Base-by-base conservation (phyloP, 2,329 filamentous ascomycete genomes). In the Sarocladiaceae sp. region DNA sequence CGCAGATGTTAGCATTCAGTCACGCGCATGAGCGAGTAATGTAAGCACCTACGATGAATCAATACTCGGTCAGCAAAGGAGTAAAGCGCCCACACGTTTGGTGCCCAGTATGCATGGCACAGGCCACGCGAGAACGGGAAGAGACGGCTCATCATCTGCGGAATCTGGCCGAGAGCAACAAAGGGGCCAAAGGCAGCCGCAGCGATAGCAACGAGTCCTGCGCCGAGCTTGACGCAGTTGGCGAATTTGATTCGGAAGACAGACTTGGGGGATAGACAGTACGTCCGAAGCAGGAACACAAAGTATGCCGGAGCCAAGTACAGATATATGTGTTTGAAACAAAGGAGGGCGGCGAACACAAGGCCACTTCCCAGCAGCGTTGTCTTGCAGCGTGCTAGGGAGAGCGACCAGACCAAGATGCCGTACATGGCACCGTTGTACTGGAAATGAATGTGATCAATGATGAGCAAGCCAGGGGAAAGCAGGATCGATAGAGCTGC, bases 361-460 rank as follows among this genome's bases (percentile, higher is more conserved):
- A 95, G 69, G 0, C 89, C 93, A 54, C 89, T 93, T 35, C 73
- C 70, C 11, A 97, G 74, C 26, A 93, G 70, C 0, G 85, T 85
- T 3, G 83, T 83, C 57, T 78, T 80, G 54, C 83, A 80, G 42
- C 88, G 82, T 6, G 89, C 88, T 47, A 94, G 69, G 2, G 94
- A 85, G 39, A 98, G 74, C 2, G 93, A 97, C 44, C 91, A 73
- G 29, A 97, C 78, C 42, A 98, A 72, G 33, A 97, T 70, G 29
- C 93, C 93, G 61, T 97, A 98, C 66, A 98, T 80, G 66, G 90
- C 89, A 32, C 93, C 91, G 69, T 98, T 98, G 70, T 98, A 98
- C 70, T 98, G 93, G 64, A 98, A 98, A 64, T 96, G 90, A 51
- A 96, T 91, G 62, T 98, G 93, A 59, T 98, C 93, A 62, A 98